Evolutionary conservation across 2,329 filamentous ascomycete species (phyloP), one percentile per base, ranked within the genome.

Genomic region (Colletotrichum echinochloae): DNA sequence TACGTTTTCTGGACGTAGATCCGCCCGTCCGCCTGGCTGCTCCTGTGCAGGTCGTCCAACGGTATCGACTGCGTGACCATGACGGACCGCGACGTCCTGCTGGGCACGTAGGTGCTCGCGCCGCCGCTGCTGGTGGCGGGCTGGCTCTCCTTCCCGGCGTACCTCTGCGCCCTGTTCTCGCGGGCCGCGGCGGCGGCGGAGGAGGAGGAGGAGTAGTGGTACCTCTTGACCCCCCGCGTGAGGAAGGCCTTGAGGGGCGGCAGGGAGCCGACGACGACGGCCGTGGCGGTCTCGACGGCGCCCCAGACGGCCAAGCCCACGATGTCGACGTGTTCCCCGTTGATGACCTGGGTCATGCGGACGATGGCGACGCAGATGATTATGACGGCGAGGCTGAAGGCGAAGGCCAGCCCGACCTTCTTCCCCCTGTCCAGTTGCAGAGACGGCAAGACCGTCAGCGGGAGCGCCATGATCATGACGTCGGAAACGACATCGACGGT

Each of bases 311-410:
- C 73, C 6, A 74, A 68, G 3, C 73, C 72, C 3, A 74, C 69
- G 41, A 75, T 49, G 63, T 76, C 74, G 39, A 75, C 72, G 5
- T 49, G 28, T 16, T 66, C 44, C 2, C 60, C 66, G 16, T 72
- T 57, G 18, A 76, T 64, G 56, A 74, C 65, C 61, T 75, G 73
- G 30, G 68, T 74, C 66, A 75, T 73, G 44, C 75, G 75, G 39
- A 75, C 67, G 51, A 75, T 57, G 52, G 74, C 69, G 52, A 76
- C 73, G 64, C 63, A 65, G 33, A 76, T 74, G 66, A 74, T 74
- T 63, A 76, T 70, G 60, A 73, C 28, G 30, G 73, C 73, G 44
- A 76, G 67, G 49, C 71, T 72, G 65, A 76, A 76, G 18, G 70
- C 72, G 23, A 71, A 52, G n/a, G 57, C 71, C 5, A 75, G 71